Percentiles rank a stretch among this genome's conserved stretches.
phyloP scores from a whole-genome alignment of 2,329 filamentous ascomycete genomes.

The Paecilomyces variotii region DNA sequence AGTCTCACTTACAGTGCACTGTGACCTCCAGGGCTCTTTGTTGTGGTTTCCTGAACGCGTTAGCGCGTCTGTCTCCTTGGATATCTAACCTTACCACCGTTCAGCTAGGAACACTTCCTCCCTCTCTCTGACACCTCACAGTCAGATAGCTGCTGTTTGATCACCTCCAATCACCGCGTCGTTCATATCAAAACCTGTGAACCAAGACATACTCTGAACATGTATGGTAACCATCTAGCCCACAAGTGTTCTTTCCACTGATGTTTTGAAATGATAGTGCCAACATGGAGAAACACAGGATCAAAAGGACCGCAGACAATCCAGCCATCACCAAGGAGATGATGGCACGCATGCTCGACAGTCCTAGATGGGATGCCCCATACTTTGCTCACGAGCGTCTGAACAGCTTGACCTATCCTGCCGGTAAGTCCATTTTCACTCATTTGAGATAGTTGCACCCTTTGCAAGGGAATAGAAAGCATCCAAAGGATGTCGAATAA shows the following conservation, averaged over 20 bases:
- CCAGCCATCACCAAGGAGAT: not conserved
- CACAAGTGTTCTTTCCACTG: not conserved
- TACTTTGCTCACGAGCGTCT: not conserved
- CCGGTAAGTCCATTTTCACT: not conserved
- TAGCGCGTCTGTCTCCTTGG: not conserved
- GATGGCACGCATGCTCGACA: not conserved
- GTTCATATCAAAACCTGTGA: not conserved
- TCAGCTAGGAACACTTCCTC: not conserved
- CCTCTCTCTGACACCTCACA: not conserved
- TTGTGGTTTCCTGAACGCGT: not conserved
- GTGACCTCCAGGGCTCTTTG: not conserved
- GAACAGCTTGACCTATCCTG: not conserved
- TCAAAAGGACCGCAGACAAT: not conserved
- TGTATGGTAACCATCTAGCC: not conserved
- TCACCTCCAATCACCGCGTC: not conserved
- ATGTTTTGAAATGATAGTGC: not conserved
- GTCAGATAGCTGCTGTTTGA: not conserved
- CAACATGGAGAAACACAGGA: not conserved
- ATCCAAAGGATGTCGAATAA: not conserved
- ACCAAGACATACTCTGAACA: not conserved
- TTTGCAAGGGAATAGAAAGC: not conserved
- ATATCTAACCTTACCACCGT: not conserved
- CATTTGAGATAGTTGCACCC: not conserved
- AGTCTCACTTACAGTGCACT: not conserved
- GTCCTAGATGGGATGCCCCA: not conserved